A percentile compares a stretch with the other conserved stretches of the same genome.
Evolutionary conservation across 768 basidiomycete species (phyloP).

Genomic region (Baorangia bicolor): DNA sequence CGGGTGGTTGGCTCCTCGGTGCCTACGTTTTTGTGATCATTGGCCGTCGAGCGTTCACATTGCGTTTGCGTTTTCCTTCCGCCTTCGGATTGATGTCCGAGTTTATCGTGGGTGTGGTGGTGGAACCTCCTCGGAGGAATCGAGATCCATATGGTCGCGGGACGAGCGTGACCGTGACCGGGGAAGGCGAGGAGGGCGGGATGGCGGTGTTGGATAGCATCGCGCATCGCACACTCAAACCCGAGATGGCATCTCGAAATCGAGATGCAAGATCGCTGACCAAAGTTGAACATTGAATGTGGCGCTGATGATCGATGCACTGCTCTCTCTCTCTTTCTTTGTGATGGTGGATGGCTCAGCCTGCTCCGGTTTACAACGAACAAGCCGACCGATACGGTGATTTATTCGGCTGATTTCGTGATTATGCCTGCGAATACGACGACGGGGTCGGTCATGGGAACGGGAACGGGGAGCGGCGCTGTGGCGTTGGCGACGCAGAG

Average conservation of each 20-base stretch:
- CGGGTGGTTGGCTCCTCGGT: neutral
- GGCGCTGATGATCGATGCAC: neutral
- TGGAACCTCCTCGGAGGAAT: conserved; percentile 14
- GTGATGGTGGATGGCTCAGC: conserved; percentile 9
- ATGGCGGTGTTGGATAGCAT: conserved; percentile 10
- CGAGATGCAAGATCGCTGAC: conserved; percentile 12
- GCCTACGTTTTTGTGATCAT: too few species aligned
- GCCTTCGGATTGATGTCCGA: conserved; percentile 1
- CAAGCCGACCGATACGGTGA: conserved; percentile 23
- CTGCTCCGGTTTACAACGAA: conserved; percentile 35
- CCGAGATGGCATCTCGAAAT: neutral
- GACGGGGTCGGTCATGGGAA: neutral
- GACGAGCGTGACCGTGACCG: conserved; percentile 2
- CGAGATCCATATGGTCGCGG: conserved; percentile 11
- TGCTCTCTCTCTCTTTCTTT: neutral
- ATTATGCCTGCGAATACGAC: conserved; percentile 32
- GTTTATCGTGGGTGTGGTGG: conserved; percentile 10
- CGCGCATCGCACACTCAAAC: neutral
- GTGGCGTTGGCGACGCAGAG: conserved; percentile 6
- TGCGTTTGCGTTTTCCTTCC: neutral
- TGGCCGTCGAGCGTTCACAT: too few species aligned
- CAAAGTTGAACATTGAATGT: neutral
- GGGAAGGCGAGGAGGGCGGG: conserved; percentile 6
- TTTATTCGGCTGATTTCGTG: conserved; percentile 54
- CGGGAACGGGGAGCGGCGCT: neutral